A percentile compares a stretch with the other conserved stretches of the same genome.
These are phyloP conservation scores for Heliocybe sulcata DNA, from an alignment of 1,284 basidiomycete genomes.

Conservation along the genomic window DNA sequence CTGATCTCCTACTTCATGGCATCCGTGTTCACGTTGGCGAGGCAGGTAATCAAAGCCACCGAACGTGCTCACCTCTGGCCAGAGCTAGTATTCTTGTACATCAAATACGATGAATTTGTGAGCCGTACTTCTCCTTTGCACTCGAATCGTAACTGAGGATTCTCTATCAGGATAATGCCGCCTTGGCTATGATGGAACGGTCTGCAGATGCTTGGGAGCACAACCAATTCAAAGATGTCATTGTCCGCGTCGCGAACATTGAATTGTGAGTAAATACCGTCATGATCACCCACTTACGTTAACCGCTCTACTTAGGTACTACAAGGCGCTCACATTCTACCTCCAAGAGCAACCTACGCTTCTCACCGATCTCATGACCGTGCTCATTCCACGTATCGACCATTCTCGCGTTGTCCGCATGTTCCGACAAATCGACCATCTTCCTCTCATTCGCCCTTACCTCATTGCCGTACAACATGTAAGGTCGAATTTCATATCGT, in stretches of 20 bases:
- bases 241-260: constrained; percentile 94
- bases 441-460: constrained; percentile 93
- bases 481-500: constrained; percentile 20
- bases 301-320: constrained; percentile 49
- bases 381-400: constrained; percentile 90
- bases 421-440: constrained; percentile 93
- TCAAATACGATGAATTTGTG: constrained; percentile 95
- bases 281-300: constrained; percentile 7
- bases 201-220: constrained; percentile 98
- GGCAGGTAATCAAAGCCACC: constrained; percentile 85
- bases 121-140: background rate
- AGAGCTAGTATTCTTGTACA: constrained; percentile 97
- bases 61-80: constrained; percentile 98
- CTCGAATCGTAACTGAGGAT: constrained; percentile 6
- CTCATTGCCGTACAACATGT: constrained; percentile 95
- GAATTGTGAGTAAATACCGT: constrained; percentile 67
- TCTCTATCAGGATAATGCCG: constrained; percentile 76
- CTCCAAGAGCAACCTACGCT: constrained; percentile 91
- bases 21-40: constrained; percentile 1
- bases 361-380: constrained; percentile 89
- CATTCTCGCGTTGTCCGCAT: constrained; percentile 93
- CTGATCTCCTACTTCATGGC: constrained; percentile 4
- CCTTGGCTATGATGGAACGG: constrained; percentile 96
- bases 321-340: constrained; percentile 86
- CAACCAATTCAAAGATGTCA: constrained; percentile 96